phyloP scores from a whole-genome alignment of 257 asterid species.

The Capsicum rhomboideum region DNA sequence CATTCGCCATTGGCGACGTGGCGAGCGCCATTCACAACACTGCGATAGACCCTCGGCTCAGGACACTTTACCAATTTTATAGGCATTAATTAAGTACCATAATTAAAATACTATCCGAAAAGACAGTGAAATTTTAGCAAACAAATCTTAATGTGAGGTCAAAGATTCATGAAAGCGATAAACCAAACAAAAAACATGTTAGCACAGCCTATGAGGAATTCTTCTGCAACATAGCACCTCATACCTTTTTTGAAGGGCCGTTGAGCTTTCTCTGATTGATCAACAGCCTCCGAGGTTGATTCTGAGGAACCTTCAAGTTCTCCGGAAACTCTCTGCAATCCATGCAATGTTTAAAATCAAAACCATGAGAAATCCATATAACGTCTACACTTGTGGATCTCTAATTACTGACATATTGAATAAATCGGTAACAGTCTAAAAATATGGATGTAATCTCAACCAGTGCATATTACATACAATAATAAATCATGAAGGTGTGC shows the following conservation, averaged over 20 bases:
- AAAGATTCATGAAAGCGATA: neutral
- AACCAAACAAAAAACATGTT: neutral
- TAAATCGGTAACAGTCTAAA: neutral
- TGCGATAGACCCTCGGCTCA: no score
- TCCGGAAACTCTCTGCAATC: conserved; percentile 60
- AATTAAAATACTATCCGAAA: neutral
- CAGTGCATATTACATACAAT: neutral
- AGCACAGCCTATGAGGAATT: neutral
- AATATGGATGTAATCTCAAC: neutral
- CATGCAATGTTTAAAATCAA: conserved; percentile 1
- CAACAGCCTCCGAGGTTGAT: conserved; percentile 40
- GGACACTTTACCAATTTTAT: no score
- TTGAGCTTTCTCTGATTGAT: conserved; percentile 37
- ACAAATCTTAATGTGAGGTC: neutral
- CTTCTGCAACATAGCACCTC: neutral
- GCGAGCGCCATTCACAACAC: no score
- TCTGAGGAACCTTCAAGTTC: conserved; percentile 54
- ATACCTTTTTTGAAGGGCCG: conserved; percentile 72
- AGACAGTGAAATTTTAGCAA: neutral
- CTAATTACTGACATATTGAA: neutral
- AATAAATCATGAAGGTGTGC: neutral
- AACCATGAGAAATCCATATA: neutral
- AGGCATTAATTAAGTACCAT: neutral
- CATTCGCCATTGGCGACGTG: no score
- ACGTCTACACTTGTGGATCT: neutral